Conservation (phyloP, 73 alveolate genomes). For the Breviolum minutum region DNA sequence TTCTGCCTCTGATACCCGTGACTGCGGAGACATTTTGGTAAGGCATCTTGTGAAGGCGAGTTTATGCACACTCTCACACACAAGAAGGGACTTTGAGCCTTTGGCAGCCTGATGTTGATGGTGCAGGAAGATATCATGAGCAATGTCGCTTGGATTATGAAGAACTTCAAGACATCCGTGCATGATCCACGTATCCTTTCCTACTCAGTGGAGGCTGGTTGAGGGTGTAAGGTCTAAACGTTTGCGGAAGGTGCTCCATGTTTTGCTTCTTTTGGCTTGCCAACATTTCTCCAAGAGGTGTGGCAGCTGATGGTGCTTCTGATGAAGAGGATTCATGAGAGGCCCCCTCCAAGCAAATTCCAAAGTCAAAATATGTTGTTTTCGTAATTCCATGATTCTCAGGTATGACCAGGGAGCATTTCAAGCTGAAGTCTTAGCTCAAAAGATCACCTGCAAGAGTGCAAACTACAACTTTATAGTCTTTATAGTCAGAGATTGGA, state of each 20-base stretch:
- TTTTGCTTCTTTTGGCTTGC: not conserved
- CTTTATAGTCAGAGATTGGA: too few relatives aligned
- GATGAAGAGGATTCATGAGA: conserved; percentile 39
- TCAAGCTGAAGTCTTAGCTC: conserved; percentile 20
- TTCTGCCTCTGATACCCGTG: conserved; percentile 80
- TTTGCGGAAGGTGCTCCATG: not conserved
- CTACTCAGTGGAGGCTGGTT: conserved; percentile 76
- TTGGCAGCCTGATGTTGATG: not conserved
- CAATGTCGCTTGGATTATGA: conserved; percentile 74
- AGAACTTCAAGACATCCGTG: conserved; percentile 73
- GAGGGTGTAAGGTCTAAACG: not conserved
- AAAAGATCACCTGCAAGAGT: not conserved
- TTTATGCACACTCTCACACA: not conserved
- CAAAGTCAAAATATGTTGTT: not conserved
- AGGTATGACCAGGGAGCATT: conserved; percentile 1
- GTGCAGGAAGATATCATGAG: conserved; percentile 61
- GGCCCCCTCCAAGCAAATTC: not conserved
- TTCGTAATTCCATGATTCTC: not conserved
- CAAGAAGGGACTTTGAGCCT: not conserved
- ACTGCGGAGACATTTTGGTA: conserved; percentile 84
- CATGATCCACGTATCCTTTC: conserved; percentile 94
- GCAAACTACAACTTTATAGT: too few relatives aligned
- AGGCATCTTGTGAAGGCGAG: conserved; percentile 56
- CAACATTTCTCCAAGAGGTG: not conserved
- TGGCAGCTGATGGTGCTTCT: conserved; percentile 26